These are phyloP conservation scores for Eucalyptus erythrocorys DNA, from an alignment of 345 rosid species.

Conservation along the genomic window DNA sequence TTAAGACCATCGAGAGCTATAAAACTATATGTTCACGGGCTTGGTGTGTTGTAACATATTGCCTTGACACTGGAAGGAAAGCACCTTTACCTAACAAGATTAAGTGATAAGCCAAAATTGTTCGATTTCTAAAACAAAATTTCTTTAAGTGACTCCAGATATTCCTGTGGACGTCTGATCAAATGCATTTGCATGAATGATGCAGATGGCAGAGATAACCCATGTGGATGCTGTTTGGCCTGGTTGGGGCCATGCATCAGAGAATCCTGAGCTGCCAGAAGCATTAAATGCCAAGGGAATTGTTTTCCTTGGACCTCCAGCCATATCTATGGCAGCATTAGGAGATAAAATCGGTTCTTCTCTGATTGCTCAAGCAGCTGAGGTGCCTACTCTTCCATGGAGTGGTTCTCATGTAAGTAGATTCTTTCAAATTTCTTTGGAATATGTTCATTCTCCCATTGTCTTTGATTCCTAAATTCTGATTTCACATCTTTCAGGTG, in stretches of 20 bases:
- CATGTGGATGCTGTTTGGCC: slow-evolving; percentile 99
- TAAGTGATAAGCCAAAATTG: neutral
- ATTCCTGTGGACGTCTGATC: neutral
- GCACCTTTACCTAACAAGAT: neutral
- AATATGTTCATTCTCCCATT: neutral
- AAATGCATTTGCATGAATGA: neutral
- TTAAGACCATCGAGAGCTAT: neutral
- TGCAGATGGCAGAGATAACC: slow-evolving; percentile 96
- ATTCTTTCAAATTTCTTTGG: neutral
- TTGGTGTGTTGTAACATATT: neutral
- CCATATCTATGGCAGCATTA: slow-evolving; percentile 85
- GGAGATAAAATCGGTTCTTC: slow-evolving; percentile 99
- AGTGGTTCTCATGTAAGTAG: slow-evolving; percentile 90
- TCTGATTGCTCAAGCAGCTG: slow-evolving; percentile 99
- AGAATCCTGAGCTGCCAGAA: slow-evolving; percentile 95
- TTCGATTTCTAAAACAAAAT: neutral
- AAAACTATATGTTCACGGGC: neutral
- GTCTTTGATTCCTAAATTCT: neutral
- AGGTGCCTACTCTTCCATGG: slow-evolving; percentile 99
- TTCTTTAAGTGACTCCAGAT: neutral
- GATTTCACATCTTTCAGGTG: slow-evolving; percentile 41
- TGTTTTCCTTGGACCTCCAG: slow-evolving; percentile 91
- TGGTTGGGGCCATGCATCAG: slow-evolving; percentile 99
- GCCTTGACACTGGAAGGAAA: neutral
- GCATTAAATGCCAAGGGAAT: slow-evolving; percentile 78